Percentiles rank a stretch among this genome's conserved stretches.
phyloP scores from a whole-genome alignment of 257 asterid genomes.

The Catharanthus roseus region DNA sequence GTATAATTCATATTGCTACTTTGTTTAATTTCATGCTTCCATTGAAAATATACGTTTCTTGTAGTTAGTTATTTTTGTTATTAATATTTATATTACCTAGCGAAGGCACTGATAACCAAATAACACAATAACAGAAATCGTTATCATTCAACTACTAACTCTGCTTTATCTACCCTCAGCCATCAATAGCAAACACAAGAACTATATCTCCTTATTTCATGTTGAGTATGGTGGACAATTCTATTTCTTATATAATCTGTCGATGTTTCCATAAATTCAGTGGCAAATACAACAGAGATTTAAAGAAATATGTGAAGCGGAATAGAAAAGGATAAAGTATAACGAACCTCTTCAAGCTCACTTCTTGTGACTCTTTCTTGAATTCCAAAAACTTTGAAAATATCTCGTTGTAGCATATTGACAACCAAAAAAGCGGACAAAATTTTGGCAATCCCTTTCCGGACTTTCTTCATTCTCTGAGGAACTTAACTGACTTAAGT shows the following conservation, averaged over 20 bases:
- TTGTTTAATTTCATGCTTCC: not conserved
- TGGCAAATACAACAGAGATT: not conserved
- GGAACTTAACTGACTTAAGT: conserved; percentile 61
- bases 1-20: not conserved
- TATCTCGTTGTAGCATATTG: conserved; percentile 37
- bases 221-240: too few relatives aligned
- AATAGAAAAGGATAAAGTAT: not conserved
- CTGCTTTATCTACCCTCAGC: not conserved
- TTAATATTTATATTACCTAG: not conserved
- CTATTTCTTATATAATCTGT: not conserved
- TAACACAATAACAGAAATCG: not conserved
- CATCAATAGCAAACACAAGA: not conserved
- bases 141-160: not conserved
- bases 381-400: conserved; percentile 65
- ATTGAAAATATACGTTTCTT: too few relatives aligned
- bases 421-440: conserved; percentile 60
- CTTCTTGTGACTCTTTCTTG: conserved; percentile 64
- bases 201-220: not conserved
- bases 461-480: conserved; percentile 38
- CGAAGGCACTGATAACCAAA: not conserved
- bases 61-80: not conserved
- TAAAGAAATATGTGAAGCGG: not conserved
- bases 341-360: conserved; percentile 38
- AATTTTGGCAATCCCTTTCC: conserved; percentile 65
- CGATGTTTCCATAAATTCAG: not conserved